phyloP scores from a whole-genome alignment of 805 yeast species.

The Hyphopichia homilentoma region DNA sequence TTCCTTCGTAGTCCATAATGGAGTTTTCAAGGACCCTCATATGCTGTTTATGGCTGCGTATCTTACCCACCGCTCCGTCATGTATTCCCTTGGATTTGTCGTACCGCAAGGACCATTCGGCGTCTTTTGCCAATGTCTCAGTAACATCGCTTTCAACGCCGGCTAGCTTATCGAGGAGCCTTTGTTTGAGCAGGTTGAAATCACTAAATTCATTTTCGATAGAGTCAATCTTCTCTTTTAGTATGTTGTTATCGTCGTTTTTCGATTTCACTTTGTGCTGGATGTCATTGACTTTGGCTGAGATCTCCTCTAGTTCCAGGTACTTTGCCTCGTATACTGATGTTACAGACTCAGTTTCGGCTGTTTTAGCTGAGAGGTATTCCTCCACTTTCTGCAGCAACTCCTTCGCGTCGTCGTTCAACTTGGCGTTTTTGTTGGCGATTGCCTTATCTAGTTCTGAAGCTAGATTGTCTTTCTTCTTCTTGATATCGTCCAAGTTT shows the following conservation, averaged over 20 bases:
- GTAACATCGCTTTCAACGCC: constrained; percentile 15
- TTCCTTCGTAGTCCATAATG: constrained; percentile 33
- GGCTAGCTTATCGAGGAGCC: constrained; percentile 16
- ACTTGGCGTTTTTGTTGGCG: constrained; percentile 5
- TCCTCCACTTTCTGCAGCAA: constrained; percentile 14
- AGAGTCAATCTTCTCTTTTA: constrained; percentile 2
- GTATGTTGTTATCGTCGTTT: constrained; percentile 5
- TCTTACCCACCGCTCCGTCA: constrained; percentile 19
- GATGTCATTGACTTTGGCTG: constrained; percentile 5
- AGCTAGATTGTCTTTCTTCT: constrained; percentile 5
- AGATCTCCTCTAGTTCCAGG: constrained; percentile 12
- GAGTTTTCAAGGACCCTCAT: constrained; percentile 47
- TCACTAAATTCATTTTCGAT: constrained; percentile 12
- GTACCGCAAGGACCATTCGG: constrained; percentile 15
- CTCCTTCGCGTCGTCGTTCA: constrained; percentile 10
- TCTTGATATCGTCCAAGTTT: constrained; percentile 15
- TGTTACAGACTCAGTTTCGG: constrained; percentile 24
- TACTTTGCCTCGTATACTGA: constrained; percentile 21
- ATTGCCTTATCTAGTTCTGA: constrained; percentile 10
- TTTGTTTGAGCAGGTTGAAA: constrained; percentile 11
- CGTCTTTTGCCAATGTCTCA: constrained; percentile 13
- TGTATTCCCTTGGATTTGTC: constrained; percentile 14
- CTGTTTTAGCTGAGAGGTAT: constrained; percentile 14
- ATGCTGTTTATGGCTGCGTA: constrained; percentile 31
- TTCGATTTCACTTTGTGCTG: constrained; percentile 3